A percentile compares a stretch with the other conserved stretches of the same genome.
phyloP scores from a whole-genome alignment of 2,329 filamentous ascomycete genomes.

The Claviceps citrina region DNA sequence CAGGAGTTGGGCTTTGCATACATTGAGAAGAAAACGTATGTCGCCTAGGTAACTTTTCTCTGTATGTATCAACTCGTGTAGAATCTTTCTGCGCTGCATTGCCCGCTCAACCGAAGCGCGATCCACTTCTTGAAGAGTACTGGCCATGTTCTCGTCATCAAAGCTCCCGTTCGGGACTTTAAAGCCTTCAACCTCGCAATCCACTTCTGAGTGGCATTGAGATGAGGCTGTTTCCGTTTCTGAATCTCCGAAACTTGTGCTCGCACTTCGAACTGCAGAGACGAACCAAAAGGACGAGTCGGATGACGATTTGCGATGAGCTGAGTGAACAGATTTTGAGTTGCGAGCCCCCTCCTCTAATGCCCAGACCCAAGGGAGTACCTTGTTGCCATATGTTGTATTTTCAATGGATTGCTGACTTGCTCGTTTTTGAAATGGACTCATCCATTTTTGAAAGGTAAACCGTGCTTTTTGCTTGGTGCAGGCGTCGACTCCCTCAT shows the following conservation, averaged over 20 bases:
- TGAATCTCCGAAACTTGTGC: conserved; percentile 58
- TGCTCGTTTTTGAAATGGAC: conserved; percentile 46
- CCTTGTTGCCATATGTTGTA: conserved; percentile 3
- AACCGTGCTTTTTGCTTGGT: conserved; percentile 8
- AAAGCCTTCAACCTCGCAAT: conserved; percentile 47
- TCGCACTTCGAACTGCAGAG: conserved; percentile 66
- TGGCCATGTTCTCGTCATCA: conserved; percentile 48
- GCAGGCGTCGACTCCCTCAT: background rate
- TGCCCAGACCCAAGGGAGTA: conserved; percentile 1
- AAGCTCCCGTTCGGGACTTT: conserved; percentile 44
- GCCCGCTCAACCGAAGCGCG: conserved; percentile 56
- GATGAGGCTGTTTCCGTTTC: conserved; percentile 36
- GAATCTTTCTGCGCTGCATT: conserved; percentile 57
- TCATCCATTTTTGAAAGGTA: conserved; percentile 62
- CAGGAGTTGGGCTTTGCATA: conserved; percentile 24
- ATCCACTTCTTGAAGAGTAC: conserved; percentile 41
- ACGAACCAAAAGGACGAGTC: conserved; percentile 67
- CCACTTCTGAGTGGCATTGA: conserved; percentile 39
- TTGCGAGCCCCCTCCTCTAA: background rate
- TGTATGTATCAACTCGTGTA: conserved; percentile 74
- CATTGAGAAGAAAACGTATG: conserved; percentile 72
- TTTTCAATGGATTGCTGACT: conserved; percentile 18
- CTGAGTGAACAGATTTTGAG: conserved; percentile 2
- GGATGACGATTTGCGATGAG: conserved; percentile 30
- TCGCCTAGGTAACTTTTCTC: conserved; percentile 84